These are phyloP conservation scores for Setomelanomma holmii DNA, from an alignment of 2,329 filamentous ascomycete genomes.

Conservation along the genomic window DNA sequence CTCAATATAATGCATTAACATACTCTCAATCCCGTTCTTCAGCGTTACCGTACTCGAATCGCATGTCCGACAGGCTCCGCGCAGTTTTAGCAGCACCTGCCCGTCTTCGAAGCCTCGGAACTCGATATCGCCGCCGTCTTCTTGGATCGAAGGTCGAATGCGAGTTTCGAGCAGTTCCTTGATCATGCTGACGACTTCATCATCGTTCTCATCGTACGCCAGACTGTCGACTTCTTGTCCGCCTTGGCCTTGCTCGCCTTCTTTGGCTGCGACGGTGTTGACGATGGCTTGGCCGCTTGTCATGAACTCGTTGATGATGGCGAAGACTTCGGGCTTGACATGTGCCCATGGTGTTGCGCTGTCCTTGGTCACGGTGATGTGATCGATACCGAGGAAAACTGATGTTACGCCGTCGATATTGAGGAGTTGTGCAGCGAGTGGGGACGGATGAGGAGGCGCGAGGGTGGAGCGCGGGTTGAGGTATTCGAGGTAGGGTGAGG, in stretches of 20 bases:
- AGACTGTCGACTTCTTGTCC: slow-evolving; percentile 70
- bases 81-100: slow-evolving; percentile 82
- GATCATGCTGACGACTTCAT: slow-evolving; percentile 97
- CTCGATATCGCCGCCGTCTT: slow-evolving; percentile 97
- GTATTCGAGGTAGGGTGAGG: slow-evolving; percentile 87
- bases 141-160: slow-evolving; percentile 93
- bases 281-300: slow-evolving; percentile 85
- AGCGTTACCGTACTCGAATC: slow-evolving; percentile 96
- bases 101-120: slow-evolving; percentile 89
- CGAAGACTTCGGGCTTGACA: slow-evolving; percentile 93
- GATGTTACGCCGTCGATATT: slow-evolving; percentile 94
- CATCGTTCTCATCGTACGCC: slow-evolving; percentile 86
- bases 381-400: slow-evolving; percentile 93
- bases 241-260: slow-evolving; percentile 58
- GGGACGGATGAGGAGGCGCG: slow-evolving; percentile 86
- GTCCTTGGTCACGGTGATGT: slow-evolving; percentile 95
- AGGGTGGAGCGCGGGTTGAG: slow-evolving; percentile 87
- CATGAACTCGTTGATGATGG: slow-evolving; percentile 90
- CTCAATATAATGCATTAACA: slow-evolving; percentile 93
- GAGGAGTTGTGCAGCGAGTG: slow-evolving; percentile 87
- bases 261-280: slow-evolving; percentile 69
- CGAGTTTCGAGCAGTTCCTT: slow-evolving; percentile 96
- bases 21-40: slow-evolving; percentile 97
- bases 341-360: slow-evolving; percentile 90
- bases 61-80: slow-evolving; percentile 93